These are phyloP conservation scores for Diaporthe citriasiana DNA, from an alignment of 2,329 filamentous ascomycete species.

Conservation along the genomic window DNA sequence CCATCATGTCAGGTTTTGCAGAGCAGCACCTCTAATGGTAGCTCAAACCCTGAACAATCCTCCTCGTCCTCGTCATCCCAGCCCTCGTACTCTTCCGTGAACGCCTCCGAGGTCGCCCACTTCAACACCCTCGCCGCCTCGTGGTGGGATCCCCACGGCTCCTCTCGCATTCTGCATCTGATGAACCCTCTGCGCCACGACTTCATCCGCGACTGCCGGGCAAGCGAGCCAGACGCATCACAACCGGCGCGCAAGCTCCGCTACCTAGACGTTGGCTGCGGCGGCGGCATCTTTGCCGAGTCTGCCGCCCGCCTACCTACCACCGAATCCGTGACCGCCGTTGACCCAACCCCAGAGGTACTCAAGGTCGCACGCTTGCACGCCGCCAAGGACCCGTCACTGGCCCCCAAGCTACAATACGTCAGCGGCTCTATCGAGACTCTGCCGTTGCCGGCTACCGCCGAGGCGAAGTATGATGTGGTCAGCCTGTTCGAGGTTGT, in stretches of 20 bases:
- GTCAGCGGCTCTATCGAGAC: constrained; percentile 83
- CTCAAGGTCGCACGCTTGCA: constrained; percentile 83
- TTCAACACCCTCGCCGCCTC: constrained; percentile 93
- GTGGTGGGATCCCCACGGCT: constrained; percentile 98
- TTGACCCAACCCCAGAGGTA: constrained; percentile 83
- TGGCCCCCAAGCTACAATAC: constrained; percentile 78
- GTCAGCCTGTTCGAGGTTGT: constrained; percentile 94
- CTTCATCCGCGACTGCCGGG: constrained; percentile 84
- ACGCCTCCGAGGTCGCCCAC: constrained; percentile 89
- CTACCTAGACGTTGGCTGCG: constrained; percentile 95
- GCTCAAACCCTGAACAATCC: constrained; percentile 16
- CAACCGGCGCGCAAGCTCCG: constrained; percentile 61
- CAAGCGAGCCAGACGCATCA: constrained; percentile 61
- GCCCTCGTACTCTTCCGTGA: constrained; percentile 77
- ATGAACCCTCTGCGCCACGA: constrained; percentile 98
- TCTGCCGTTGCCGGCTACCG: constrained; percentile 60
- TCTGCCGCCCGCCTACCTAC: constrained; percentile 78
- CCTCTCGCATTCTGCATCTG: constrained; percentile 91
- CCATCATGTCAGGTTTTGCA: constrained; percentile 31
- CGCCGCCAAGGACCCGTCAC: constrained; percentile 78
- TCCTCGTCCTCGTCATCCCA: constrained; percentile 44
- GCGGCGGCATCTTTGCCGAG: constrained; percentile 96
- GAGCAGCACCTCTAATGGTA: not conserved
- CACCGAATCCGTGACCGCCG: constrained; percentile 77
- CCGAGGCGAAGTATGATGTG: constrained; percentile 75